Percentiles rank a stretch among this genome's conserved stretches.
phyloP scores from a whole-genome alignment of 495 filamentous ascomycete genomes.

The Aspergillus affinis region DNA sequence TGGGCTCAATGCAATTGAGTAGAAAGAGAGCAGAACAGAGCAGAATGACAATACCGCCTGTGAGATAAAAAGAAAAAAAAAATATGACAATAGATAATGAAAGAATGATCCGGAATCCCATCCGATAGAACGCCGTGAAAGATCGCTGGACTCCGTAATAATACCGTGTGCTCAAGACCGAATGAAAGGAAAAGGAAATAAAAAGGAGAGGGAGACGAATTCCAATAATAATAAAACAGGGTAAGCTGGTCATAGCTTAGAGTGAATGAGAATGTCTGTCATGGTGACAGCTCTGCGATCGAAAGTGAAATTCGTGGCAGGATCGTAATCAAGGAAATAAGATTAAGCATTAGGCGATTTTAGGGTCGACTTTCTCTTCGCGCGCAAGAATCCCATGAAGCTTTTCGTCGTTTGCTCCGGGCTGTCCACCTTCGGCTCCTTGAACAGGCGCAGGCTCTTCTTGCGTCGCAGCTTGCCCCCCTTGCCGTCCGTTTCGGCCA shows the following conservation, averaged over 20 bases:
- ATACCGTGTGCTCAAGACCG: background rate
- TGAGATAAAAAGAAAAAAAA: background rate
- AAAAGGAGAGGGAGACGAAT: background rate
- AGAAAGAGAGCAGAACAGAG: background rate
- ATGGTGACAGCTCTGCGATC: background rate
- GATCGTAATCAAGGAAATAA: background rate
- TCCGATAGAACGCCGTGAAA: background rate
- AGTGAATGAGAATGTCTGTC: slow-evolving; percentile 9
- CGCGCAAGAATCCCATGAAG: slow-evolving; percentile 41
- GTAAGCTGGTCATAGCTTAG: background rate
- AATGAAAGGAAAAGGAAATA: slow-evolving; percentile 4
- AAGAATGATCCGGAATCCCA: slow-evolving; percentile 4
- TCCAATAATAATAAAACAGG: slow-evolving; percentile 6
- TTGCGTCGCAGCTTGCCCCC: slow-evolving; percentile 12
- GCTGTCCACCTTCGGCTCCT: slow-evolving; percentile 12
- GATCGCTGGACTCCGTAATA: background rate
- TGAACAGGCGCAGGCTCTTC: slow-evolving; percentile 22
- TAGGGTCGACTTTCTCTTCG: slow-evolving; percentile 26
- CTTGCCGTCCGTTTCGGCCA: slow-evolving; percentile 13
- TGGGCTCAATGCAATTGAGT: slow-evolving; percentile 5
- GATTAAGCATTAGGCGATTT: slow-evolving; percentile 29
- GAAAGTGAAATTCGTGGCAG: slow-evolving; percentile 4
- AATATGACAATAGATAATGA: background rate
- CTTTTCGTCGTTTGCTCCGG: slow-evolving; percentile 23
- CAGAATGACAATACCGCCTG: no score